Evolutionary conservation across 2,329 filamentous ascomycete genomes (phyloP), one percentile per base, ranked within the genome.

Genomic region (Didymella keratinophila): DNA sequence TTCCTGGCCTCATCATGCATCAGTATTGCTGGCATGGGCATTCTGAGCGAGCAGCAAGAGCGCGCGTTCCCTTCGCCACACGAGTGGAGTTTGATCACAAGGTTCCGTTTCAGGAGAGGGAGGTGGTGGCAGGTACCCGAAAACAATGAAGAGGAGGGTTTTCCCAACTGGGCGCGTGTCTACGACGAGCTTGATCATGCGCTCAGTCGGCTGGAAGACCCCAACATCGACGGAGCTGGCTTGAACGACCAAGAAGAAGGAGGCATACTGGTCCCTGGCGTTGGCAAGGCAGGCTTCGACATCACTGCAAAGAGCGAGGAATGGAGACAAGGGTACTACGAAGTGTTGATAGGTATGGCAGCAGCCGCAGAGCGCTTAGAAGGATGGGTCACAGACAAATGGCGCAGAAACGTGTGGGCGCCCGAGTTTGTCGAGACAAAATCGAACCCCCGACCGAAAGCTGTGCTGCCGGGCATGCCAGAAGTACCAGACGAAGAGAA

Each of bases 301-400:
- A 81, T 95, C 55, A 86, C 86, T 1, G 83, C 78, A 7, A 96
- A 93, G 80, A 89, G 87, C 62, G 92, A 96, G 76, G 83, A 89
- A 48, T 98, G 93, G 94, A 83, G 89, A 68, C 83, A 91, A 54
- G 93, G 92, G 1, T 98, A 98, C 77, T 93, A 89, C 70, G 87
- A 96, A 70, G 84, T 88, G 3, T 79, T 97, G 45, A 91, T 97
- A 86, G 84, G 89, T 11, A 86, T 87, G 59, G 93, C 89, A 0
- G 86, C 86, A 64, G 87, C 89, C 0, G 88, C 92, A 4, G 93
- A 97, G 77, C 87, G 93, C 66, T 79, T 96, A 23, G 91, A 97
- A 63, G 90, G 89, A 46, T 92, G 89, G 84, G 82, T 96, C 16
- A 82, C 84, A 42, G 92, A 96, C 75, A 86, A 78, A 43, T 88